A percentile compares a stretch with the other conserved stretches of the same genome.
phyloP scores from a whole-genome alignment of 495 filamentous ascomycete species.

The Platismatia glauca region DNA sequence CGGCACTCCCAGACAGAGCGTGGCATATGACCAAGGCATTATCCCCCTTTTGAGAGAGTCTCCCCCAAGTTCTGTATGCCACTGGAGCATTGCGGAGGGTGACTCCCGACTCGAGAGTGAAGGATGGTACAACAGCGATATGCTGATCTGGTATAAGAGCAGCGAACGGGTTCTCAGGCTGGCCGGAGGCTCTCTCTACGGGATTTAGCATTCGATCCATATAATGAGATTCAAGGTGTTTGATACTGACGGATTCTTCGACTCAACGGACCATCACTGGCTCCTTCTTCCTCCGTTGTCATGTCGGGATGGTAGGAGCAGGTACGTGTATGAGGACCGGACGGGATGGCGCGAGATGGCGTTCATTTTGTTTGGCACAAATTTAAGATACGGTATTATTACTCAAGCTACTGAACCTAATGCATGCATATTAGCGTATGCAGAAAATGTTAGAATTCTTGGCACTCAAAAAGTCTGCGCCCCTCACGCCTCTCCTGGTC shows the following conservation, averaged over 20 bases:
- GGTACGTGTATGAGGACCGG: too few species aligned
- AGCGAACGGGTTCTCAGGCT: constrained; percentile 90
- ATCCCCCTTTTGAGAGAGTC: constrained; percentile 62
- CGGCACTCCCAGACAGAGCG: constrained; percentile 88
- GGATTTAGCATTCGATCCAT: constrained; percentile 45
- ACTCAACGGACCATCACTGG: background rate
- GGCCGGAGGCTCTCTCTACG: constrained; percentile 54
- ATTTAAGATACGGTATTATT: too few species aligned
- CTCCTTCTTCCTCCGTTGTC: background rate
- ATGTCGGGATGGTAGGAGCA: background rate
- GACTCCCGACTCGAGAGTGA: constrained; percentile 89
- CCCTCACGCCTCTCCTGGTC: too few species aligned
- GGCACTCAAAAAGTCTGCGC: too few species aligned
- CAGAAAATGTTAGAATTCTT: too few species aligned
- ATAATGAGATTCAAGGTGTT: background rate
- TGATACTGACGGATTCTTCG: constrained; percentile 36
- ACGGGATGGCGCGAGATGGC: too few species aligned
- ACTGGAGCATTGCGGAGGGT: constrained; percentile 81
- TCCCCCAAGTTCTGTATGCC: constrained; percentile 81
- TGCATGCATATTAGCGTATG: too few species aligned
- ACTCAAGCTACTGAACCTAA: too few species aligned
- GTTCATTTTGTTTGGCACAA: too few species aligned
- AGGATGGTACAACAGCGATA: constrained; percentile 75
- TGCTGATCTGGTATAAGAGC: constrained; percentile 77
- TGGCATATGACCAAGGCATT: constrained; percentile 98